Evolutionary conservation across 192 early-diverging fungal genomes (phyloP), one percentile per base, ranked within the genome.

Genomic region (Backusella morwellensis): DNA sequence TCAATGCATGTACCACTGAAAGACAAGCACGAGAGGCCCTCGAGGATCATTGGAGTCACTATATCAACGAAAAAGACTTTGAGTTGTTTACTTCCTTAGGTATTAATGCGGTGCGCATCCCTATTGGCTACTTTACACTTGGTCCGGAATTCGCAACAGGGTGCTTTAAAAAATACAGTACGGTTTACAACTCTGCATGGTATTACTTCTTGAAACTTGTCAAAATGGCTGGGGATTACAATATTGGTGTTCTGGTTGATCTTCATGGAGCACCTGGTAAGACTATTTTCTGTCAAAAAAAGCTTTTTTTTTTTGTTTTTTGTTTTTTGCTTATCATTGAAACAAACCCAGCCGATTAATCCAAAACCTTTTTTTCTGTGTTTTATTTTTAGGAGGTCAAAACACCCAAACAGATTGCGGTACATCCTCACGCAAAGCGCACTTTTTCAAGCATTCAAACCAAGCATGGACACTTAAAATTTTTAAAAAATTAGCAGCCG

Each of bases 121-220:
- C 90, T 0, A 84, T 93, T 38, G 91, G 91, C 34, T 91, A 90
- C 81, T 93, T 89, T 89, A 90, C 88, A 17, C 52, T 54, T n/a
- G 52, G 77, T 92, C 40, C 85, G 77, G 12, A 83, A 84, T 8
- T 63, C 81, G 44, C n/a, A 38, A n/a, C 52, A 70, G 72, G 76
- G 76, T 1, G 89, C 88, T 91, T 69, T 32, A 74, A 50, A 29
- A n/a, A 47, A 6, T 79, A 40, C 34, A 44, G 29, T 38, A 67
- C 87, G 73, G 86, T 91, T 38, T 83, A 88, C 36, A 84, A 86
- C 15, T 73, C 88, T 34, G 78, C 89, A 7, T 85, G 85, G 83
- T 85, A 81, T 15, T 90, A 85, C 56, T 50, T 93, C 21, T 73
- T 85, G 32, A 83, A 74, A 17, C 77, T 86, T 0, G 81, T 92